Percentiles rank a stretch among this genome's conserved stretches.
Evolutionary conservation across 345 rosid genomes (phyloP).

Genomic region (Triadica sebifera): DNA sequence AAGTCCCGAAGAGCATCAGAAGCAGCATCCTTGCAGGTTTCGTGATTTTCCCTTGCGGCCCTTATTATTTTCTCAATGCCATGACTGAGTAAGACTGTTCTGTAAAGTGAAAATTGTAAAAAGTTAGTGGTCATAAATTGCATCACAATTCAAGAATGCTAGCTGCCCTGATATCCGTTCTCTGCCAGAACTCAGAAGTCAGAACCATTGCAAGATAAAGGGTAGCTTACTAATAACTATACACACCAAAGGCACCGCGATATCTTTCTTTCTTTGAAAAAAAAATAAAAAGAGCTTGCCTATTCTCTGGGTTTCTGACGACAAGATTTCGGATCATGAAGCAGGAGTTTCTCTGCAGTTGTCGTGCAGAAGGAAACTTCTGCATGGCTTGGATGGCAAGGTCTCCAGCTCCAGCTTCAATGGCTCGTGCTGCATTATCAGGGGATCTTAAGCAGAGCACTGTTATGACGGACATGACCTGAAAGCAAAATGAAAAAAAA

Average conservation of each 20-base stretch:
- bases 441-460: constrained; percentile 86
- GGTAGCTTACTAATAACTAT: background rate
- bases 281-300: constrained; percentile 36
- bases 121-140: background rate
- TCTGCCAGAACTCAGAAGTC: background rate
- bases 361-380: constrained; percentile 65
- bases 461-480: constrained; percentile 76
- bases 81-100: constrained; percentile 59
- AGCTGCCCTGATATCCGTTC: background rate
- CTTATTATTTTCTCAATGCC: constrained; percentile 74
- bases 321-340: constrained; percentile 88
- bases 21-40: constrained; percentile 69
- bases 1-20: constrained; percentile 88
- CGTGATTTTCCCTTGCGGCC: constrained; percentile 70
- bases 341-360: constrained; percentile 72
- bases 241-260: background rate
- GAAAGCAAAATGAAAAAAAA: constrained; percentile 13
- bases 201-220: background rate
- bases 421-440: constrained; percentile 73
- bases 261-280: too few species aligned
- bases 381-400: constrained; percentile 82
- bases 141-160: background rate
- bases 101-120: constrained; percentile 25
- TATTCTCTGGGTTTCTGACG: constrained; percentile 79
- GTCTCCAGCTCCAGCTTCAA: constrained; percentile 95